phyloP scores from a whole-genome alignment of 2,329 filamentous ascomycete genomes.

The Lasiodiplodia gonubiensis region DNA sequence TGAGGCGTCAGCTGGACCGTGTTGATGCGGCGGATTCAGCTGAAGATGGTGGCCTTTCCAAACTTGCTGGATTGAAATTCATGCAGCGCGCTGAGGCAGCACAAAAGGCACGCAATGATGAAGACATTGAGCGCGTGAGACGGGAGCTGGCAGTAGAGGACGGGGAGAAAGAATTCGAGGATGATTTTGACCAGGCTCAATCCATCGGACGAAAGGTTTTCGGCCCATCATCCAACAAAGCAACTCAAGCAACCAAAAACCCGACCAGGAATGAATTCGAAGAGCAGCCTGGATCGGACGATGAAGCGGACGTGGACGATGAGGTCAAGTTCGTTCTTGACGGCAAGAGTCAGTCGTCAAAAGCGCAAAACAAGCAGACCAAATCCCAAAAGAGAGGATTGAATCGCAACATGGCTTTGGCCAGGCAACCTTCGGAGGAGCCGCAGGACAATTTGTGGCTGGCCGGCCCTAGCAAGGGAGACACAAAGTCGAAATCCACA shows the following conservation, averaged over 20 bases:
- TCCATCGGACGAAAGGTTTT: conserved; percentile 74
- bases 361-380: conserved; percentile 24
- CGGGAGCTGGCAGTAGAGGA: conserved; percentile 71
- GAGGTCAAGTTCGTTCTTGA: conserved; percentile 22
- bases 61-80: conserved; percentile 85
- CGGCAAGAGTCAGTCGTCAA: conserved; percentile 1
- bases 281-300: conserved; percentile 60
- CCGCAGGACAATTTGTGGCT: conserved; percentile 46
- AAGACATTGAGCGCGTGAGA: conserved; percentile 64
- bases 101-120: conserved; percentile 80
- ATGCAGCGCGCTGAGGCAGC: conserved; percentile 88
- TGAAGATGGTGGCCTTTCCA: conserved; percentile 59
- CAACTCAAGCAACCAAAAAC: conserved; percentile 36
- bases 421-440: conserved; percentile 19
- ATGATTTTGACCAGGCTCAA: conserved; percentile 52
- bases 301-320: conserved; percentile 41
- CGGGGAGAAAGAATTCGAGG: conserved; percentile 55
- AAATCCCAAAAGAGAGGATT: neutral
- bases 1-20: conserved; percentile 45
- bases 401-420: conserved; percentile 5
- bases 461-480: conserved; percentile 35
- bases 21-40: conserved; percentile 60
- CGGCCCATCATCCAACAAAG: conserved; percentile 55
- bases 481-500: conserved; percentile 32
- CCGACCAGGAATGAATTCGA: conserved; percentile 63